Conservation (phyloP, 495 filamentous ascomycete genomes). For the Cercophora newfieldiana region DNA sequence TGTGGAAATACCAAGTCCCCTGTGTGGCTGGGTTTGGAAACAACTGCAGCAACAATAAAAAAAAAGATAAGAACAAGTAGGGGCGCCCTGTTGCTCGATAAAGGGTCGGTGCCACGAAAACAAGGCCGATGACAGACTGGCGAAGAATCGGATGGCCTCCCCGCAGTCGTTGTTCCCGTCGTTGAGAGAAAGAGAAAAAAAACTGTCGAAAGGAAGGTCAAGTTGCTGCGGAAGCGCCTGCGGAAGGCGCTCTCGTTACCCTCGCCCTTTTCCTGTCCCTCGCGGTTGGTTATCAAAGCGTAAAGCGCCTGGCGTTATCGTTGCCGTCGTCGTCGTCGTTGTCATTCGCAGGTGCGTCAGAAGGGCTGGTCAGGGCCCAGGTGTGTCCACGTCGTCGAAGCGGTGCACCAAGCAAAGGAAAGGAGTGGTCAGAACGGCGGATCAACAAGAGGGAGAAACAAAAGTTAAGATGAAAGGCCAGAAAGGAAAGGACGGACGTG, state of each 20-base stretch:
- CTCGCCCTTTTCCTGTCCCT: not conserved
- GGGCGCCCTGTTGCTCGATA: not conserved
- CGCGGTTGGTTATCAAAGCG: not conserved
- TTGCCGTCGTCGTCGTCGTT: not conserved
- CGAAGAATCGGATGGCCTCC: constrained; percentile 12
- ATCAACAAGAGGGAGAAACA: constrained; percentile 20
- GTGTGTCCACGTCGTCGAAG: constrained; percentile 12
- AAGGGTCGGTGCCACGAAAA: not conserved
- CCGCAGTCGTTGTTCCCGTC: not conserved
- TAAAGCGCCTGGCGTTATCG: not conserved
- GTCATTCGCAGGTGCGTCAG: not conserved
- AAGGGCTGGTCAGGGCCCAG: not conserved
- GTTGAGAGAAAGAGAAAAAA: not conserved
- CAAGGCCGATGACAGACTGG: not conserved
- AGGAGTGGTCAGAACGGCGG: constrained; percentile 25
- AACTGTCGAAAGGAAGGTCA: not conserved
- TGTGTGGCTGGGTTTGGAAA: not conserved
- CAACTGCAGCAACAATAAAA: too few relatives aligned
- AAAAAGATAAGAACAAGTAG: constrained; percentile 8
- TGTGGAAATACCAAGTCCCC: not conserved
- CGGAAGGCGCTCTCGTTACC: not conserved
- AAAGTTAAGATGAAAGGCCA: constrained; percentile 24
- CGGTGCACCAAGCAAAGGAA: constrained; percentile 20
- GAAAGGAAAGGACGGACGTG: constrained; percentile 20
- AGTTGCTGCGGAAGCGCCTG: not conserved